Base-by-base conservation (phyloP, 2,329 filamentous ascomycete genomes). In the Pseudogymnoascus sp. region DNA sequence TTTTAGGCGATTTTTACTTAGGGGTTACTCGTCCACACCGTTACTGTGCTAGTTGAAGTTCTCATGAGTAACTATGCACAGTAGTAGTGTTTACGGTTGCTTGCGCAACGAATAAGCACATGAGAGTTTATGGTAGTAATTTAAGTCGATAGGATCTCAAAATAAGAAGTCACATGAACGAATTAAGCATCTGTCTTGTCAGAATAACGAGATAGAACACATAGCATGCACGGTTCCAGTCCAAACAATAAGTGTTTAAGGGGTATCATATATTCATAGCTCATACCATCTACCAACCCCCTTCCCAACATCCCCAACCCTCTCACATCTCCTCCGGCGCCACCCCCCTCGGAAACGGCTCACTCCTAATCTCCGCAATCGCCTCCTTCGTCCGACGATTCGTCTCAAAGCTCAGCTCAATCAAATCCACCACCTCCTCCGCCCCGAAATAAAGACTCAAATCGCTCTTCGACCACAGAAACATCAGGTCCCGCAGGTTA, bases 401-500 rank as follows among this genome's bases (percentile, higher is more conserved):
- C 69, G 84, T 82, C 73, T 86, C 85, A 69, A 89, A 89, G 71
- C 85, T 88, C 18, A 85, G 78, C 60, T 81, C 78, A 53, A 88
- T 82, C 68, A 89, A 71, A 66, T 89, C 85, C 36, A 87, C 74
- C 12, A 88, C 83, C 75, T 88, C 85, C 4, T 81, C 80, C 6
- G 77, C 79, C 0, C 81, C 78, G 68, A 88, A 88, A 72, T 87
- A 86, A 38, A 87, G 71, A 66, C 84, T 86, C 44, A 89, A 75
- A 72, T 88, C 85, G 73, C 84, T 85, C 66, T 89, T 85, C 69
- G 82, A 79, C 86, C 86, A 89, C 38, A 89, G 73, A 66, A 78
- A 87, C 64, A 78, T 79, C 63, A 89, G 82, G 66, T 88, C 86
- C 66, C 82, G 82, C 62, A 88, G 76, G 69, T 88, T 87, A 68